Percentiles rank a stretch among this genome's conserved stretches.
These are phyloP conservation scores for Coprinopsis sp. DNA, from an alignment of 768 basidiomycete genomes.

Conservation along the genomic window DNA sequence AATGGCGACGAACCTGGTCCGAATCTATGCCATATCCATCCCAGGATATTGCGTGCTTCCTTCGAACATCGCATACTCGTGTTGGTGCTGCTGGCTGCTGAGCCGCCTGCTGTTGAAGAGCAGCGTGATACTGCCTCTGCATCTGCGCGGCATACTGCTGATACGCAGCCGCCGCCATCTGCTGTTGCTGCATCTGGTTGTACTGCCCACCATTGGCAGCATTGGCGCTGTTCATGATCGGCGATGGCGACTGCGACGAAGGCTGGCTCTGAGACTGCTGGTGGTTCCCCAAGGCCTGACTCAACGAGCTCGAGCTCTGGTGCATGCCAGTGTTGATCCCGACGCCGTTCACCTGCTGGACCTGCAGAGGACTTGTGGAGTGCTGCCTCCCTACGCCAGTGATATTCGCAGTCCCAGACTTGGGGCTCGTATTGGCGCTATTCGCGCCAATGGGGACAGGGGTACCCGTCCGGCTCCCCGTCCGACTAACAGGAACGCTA, in stretches of 20 bases:
- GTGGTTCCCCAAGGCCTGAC: conserved; percentile 27
- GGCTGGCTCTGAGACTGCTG: conserved; percentile 32
- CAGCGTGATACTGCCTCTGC: conserved; percentile 17
- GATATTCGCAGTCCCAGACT: conserved; percentile 2
- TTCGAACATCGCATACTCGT: background rate
- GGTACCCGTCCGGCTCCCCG: conserved; percentile 32
- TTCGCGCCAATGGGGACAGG: conserved; percentile 21
- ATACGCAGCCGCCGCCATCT: conserved; percentile 9
- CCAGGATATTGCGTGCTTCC: conserved; percentile 3
- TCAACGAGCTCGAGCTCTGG: conserved; percentile 8
- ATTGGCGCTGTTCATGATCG: conserved; percentile 17
- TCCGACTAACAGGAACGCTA: conserved; percentile 33
- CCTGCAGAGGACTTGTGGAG: conserved; percentile 9
- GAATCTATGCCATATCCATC: background rate
- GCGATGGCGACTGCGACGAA: conserved; percentile 29
- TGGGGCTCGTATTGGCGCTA: conserved; percentile 9
- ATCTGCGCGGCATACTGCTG: conserved; percentile 15
- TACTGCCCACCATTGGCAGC: conserved; percentile 13
- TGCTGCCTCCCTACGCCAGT: conserved; percentile 1
- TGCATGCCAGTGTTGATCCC: conserved; percentile 11
- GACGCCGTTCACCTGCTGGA: conserved; percentile 11
- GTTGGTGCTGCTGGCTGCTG: conserved; percentile 8
- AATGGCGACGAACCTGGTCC: too few relatives aligned
- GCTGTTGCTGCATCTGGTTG: conserved; percentile 21
- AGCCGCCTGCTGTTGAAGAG: conserved; percentile 10